Conservation (phyloP, 805 yeast species). For the Nakazawaea peltata region DNA sequence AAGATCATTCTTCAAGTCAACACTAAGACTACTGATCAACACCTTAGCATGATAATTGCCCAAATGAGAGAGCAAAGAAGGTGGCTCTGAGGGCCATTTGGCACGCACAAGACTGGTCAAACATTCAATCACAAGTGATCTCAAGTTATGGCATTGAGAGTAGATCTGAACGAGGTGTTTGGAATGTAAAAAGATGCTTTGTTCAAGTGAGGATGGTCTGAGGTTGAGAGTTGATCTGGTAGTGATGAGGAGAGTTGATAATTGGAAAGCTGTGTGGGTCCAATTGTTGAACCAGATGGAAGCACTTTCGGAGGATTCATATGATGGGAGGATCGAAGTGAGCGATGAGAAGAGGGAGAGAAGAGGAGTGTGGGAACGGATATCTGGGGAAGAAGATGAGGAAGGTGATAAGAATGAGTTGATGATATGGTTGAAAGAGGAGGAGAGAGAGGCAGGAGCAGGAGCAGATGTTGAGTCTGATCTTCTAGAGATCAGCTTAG, state of each 20-base stretch:
- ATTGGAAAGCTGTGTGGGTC: conserved; percentile 42
- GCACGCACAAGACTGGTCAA: conserved; percentile 51
- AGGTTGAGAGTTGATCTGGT: conserved; percentile 43
- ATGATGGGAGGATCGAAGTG: conserved; percentile 25
- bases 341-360: conserved; percentile 40
- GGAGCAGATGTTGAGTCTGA: conserved; percentile 29
- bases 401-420: conserved; percentile 47
- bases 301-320: conserved; percentile 32
- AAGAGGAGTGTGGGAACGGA: conserved; percentile 49
- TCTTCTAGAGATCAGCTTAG: conserved; percentile 39
- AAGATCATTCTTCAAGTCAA: conserved; percentile 51
- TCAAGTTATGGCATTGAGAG: conserved; percentile 36
- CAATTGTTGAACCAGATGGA: conserved; percentile 43
- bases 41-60: conserved; percentile 57
- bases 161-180: conserved; percentile 54
- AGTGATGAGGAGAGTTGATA: conserved; percentile 47
- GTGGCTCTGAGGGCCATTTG: conserved; percentile 50
- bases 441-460: conserved; percentile 39
- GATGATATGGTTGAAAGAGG: conserved; percentile 42
- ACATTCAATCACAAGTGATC: conserved; percentile 45
- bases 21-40: conserved; percentile 49
- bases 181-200: conserved; percentile 43
- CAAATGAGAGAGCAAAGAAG: conserved; percentile 76
- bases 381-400: conserved; percentile 36
- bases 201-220: conserved; percentile 60